Evolutionary conservation across 1,284 basidiomycete genomes (phyloP), one percentile per base, ranked within the genome.

Genomic region (Moesziomyces sp.): DNA sequence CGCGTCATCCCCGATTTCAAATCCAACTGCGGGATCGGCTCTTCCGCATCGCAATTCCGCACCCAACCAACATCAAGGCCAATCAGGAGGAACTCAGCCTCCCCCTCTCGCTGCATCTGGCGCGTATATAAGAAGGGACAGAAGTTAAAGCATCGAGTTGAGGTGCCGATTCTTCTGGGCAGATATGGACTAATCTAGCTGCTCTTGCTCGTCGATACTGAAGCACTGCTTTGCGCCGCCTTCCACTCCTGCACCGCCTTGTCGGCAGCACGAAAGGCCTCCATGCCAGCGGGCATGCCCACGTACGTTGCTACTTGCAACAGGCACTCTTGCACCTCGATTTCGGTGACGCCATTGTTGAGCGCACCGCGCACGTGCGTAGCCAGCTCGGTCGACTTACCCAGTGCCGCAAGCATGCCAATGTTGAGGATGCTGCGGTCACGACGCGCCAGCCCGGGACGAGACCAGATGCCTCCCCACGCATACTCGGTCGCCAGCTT

Each of bases 181-280:
- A 8, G 30, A 30, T 10, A 30, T 30, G 30, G 9, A 30, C 30
- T 8, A 10, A 30, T 11, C 30, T 30, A 30, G 30, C 30, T 30
- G 30, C 6, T 30, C 30, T 30, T 30, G 30, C 30, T 30, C 30
- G 30, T 30, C 30, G 30, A 30, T 10, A 8, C 30, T 8, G 30
- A 8, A 16, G 35, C 35, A 16, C 1, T 9, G 14, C 16, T 38
- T 18, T 48, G 47, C 28, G 19, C 50, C 30, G 63, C 45, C 54
- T 71, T 70, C 68, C 72, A 74, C 49, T 74, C 67, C n/a, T 67
- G 52, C 2, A 71, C 61, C 24, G 61, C 72, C 51, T 58, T 66
- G n/a, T 74, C 72, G 3, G 68, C 72, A 9, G 61, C 64, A 23
- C 72, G 38, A 50, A 63, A 68, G 10, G 62, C 53, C 35, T 74